phyloP scores from a whole-genome alignment of 2,329 filamentous ascomycete species.

The Trichoderma lentiforme region DNA sequence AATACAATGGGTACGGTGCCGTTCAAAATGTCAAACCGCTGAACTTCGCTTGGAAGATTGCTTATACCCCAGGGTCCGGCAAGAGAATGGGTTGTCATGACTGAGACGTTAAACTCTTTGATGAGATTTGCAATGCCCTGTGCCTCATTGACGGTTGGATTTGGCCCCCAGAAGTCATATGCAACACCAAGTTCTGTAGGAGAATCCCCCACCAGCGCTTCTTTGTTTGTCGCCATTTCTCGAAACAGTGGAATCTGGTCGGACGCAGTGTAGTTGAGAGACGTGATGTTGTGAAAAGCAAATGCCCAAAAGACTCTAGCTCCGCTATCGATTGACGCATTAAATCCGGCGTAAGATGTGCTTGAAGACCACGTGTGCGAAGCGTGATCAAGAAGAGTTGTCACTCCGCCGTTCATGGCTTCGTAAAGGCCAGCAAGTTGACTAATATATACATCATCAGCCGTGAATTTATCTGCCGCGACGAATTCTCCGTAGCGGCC shows the following conservation, averaged over 20 bases:
- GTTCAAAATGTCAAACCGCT: not conserved
- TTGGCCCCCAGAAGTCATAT: conserved; percentile 38
- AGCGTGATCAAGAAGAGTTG: conserved; percentile 51
- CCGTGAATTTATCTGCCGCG: conserved; percentile 31
- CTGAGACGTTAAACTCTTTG: conserved; percentile 39
- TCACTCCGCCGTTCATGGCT: conserved; percentile 51
- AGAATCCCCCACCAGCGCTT: conserved; percentile 24
- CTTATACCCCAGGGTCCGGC: conserved; percentile 36
- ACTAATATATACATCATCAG: conserved; percentile 46
- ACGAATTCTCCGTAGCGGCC: conserved; percentile 37
- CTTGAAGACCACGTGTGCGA: conserved; percentile 46
- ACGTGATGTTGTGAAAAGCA: conserved; percentile 21
- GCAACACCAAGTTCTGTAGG: conserved; percentile 40
- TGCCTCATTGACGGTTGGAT: conserved; percentile 27
- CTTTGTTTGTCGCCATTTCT: conserved; percentile 31
- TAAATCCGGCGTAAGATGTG: conserved; percentile 42
- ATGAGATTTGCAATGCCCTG: conserved; percentile 33
- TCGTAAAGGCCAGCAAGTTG: conserved; percentile 49
- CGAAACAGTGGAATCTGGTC: conserved; percentile 41
- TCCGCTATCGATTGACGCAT: conserved; percentile 46
- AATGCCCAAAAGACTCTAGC: conserved; percentile 47
- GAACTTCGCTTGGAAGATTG: conserved; percentile 40
- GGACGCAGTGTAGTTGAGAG: conserved; percentile 29
- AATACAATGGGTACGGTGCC: conserved; percentile 40
- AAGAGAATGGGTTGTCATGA: conserved; percentile 45